Evolutionary conservation across 169 alveolate species (phyloP).

Genomic region (Plasmodium coatneyi): DNA sequence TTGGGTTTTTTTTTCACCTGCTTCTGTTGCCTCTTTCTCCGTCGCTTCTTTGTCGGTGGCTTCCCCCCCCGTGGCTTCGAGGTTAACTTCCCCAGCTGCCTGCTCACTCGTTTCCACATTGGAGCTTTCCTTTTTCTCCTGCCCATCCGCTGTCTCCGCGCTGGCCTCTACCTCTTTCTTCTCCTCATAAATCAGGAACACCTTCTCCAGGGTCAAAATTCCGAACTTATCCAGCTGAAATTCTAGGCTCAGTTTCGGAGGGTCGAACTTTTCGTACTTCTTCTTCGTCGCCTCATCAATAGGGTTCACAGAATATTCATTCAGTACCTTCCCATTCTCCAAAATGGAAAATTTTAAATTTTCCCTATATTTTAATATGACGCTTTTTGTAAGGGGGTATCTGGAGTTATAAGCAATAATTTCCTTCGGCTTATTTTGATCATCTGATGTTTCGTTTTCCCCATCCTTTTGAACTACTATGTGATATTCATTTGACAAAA

Average conservation of each 20-base stretch:
- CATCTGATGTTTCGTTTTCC: constrained; percentile 15
- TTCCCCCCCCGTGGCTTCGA: constrained; percentile 1
- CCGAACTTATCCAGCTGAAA: constrained; percentile 62
- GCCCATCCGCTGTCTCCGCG: not conserved
- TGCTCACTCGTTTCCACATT: constrained; percentile 2
- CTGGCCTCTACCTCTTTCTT: constrained; percentile 7
- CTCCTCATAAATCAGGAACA: constrained; percentile 41
- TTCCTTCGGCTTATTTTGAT: constrained; percentile 27
- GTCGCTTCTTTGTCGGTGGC: not conserved
- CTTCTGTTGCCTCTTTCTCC: not conserved
- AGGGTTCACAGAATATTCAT: constrained; percentile 6
- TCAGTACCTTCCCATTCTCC: constrained; percentile 59
- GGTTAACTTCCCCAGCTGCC: not conserved
- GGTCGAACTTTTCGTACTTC: constrained; percentile 23
- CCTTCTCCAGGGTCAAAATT: constrained; percentile 24
- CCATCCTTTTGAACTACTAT: constrained; percentile 32
- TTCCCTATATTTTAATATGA: constrained; percentile 38
- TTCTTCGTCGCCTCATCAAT: constrained; percentile 35
- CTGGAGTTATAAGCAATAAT: constrained; percentile 37
- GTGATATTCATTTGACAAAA: constrained; percentile 75
- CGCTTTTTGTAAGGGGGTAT: constrained; percentile 60
- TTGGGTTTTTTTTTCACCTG: constrained; percentile 12
- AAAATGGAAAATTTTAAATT: constrained; percentile 47
- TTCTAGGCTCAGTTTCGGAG: constrained; percentile 31
- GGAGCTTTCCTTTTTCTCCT: constrained; percentile 21